Evolutionary conservation across 176 grass and related monocot genomes (phyloP), one percentile per base, ranked within the genome.

Genomic region (Zoysia pacifica): DNA sequence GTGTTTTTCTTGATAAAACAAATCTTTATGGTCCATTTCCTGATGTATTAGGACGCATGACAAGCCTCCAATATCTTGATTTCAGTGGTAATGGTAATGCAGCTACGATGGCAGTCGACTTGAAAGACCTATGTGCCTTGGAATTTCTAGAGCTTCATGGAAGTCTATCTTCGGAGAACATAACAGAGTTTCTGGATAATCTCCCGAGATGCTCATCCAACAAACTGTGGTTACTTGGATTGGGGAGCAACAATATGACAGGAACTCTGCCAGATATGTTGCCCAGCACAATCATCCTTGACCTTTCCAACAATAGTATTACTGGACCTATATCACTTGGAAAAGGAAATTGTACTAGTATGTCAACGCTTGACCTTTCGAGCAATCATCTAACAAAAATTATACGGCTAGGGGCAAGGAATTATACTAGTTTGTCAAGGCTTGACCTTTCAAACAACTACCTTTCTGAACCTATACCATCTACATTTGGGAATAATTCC

Each of bases 41-140:
- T 3, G 10, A 43, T 75, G n/a, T 18, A 2, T 35, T 83, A 19
- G n/a, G 11, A 39, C 55, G 74, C 11, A 66, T 74, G 36, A 38
- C 8, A 44, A 44, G 46, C 9, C 19, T 83, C 1, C 40, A 52
- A 15, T 53, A 4, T 7, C 70, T 83, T 2, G 0, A 54, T 11
- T n/a, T 84, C 1, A 7, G 48, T 7, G 0, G 2, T 1, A 84
- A 76, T 14, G 44, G 47, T 19, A 65, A 76, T 38, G 46, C 50
- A 12, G n/a, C 8, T 59, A 36, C 11, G 0, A 11, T 69, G 19
- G 54, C 39, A 43, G 42, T 11, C 11, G 9, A 44, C 4, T 14
- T 76, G 10, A 45, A 20, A 6, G 60, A 69, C 56, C 39, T 84
- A 54, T 64, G 48, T 43, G 68, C 66, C 9, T 53, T 84, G 12